Evolutionary conservation across 768 basidiomycete genomes (phyloP).

Genomic region (Chalciporus piperatus): DNA sequence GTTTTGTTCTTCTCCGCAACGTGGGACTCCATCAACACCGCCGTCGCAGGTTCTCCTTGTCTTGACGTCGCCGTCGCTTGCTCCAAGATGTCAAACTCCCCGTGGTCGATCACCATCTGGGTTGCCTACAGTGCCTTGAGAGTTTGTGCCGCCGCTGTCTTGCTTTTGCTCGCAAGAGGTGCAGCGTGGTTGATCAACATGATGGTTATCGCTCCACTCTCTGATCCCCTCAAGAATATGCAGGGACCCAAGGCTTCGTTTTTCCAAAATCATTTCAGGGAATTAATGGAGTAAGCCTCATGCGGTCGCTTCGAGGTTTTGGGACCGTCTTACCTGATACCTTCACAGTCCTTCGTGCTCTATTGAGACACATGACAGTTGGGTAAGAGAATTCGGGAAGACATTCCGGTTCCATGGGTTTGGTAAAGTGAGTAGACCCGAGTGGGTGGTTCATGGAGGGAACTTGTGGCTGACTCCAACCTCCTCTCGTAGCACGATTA

Average conservation of each 20-base stretch:
- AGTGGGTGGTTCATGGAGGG: no score
- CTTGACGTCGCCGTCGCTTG: no score
- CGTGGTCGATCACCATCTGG: background rate
- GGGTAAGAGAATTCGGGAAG: slow-evolving; percentile 45
- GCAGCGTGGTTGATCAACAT: slow-evolving; percentile 42
- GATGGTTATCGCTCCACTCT: slow-evolving; percentile 41
- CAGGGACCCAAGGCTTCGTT: slow-evolving; percentile 45
- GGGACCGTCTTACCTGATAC: background rate
- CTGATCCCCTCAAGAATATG: slow-evolving; percentile 46
- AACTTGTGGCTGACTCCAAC: background rate
- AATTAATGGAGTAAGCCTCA: slow-evolving; percentile 45
- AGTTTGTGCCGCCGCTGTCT: slow-evolving; percentile 26
- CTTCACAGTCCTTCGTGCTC: slow-evolving; percentile 42
- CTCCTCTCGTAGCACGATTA: slow-evolving; percentile 45
- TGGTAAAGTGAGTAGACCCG: slow-evolving; percentile 38
- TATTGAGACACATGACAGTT: slow-evolving; percentile 39
- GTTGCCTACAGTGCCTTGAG: slow-evolving; percentile 16
- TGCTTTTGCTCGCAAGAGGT: slow-evolving; percentile 36
- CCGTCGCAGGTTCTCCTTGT: no score
- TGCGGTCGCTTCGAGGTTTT: background rate
- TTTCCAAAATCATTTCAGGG: slow-evolving; percentile 43
- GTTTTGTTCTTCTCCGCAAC: no score
- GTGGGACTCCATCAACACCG: no score
- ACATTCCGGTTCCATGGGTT: slow-evolving; percentile 56
- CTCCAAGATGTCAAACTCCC: background rate